Evolutionary conservation across 1,139 yeast species (phyloP).

Genomic region (Trichomonascaceae sp.): DNA sequence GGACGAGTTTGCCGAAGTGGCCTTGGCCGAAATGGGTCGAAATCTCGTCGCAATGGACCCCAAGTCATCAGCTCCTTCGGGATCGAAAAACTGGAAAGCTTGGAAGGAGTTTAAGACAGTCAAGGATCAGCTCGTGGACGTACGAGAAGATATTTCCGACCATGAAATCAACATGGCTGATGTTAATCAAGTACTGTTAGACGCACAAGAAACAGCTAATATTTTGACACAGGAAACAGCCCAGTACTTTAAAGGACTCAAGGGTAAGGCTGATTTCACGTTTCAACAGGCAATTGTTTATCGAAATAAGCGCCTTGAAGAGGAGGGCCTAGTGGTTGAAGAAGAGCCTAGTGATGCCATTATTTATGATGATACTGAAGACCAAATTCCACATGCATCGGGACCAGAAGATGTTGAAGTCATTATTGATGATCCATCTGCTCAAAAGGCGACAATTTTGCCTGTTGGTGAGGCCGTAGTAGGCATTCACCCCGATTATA

Average conservation of each 20-base stretch:
- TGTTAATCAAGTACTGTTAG: conserved; percentile 48
- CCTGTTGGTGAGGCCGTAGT: conserved; percentile 2
- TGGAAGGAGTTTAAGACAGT: conserved; percentile 63
- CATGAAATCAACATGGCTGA: conserved; percentile 45
- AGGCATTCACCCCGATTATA: conserved; percentile 1
- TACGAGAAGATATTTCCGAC: conserved; percentile 52
- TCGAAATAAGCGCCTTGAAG: conserved; percentile 10
- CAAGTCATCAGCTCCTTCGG: conserved; percentile 15
- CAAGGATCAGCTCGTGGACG: conserved; percentile 48
- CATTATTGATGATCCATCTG: conserved; percentile 1
- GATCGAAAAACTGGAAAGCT: conserved; percentile 44
- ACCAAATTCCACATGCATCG: conserved; percentile 8
- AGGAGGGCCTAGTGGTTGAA: conserved; percentile 4
- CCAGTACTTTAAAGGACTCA: conserved; percentile 59
- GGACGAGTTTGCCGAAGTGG: conserved; percentile 36
- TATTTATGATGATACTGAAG: conserved; percentile 21
- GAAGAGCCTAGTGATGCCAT: conserved; percentile 23
- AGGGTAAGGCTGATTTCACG: conserved; percentile 77
- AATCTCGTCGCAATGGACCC: conserved; percentile 24
- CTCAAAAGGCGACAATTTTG: not conserved
- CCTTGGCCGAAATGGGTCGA: conserved; percentile 33
- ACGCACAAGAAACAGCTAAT: conserved; percentile 55
- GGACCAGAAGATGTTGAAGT: not conserved
- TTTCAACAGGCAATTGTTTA: conserved; percentile 52
- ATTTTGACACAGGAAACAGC: conserved; percentile 63